phyloP scores from a whole-genome alignment of 139 green algal genomes.

The Eudorina sp. region DNA sequence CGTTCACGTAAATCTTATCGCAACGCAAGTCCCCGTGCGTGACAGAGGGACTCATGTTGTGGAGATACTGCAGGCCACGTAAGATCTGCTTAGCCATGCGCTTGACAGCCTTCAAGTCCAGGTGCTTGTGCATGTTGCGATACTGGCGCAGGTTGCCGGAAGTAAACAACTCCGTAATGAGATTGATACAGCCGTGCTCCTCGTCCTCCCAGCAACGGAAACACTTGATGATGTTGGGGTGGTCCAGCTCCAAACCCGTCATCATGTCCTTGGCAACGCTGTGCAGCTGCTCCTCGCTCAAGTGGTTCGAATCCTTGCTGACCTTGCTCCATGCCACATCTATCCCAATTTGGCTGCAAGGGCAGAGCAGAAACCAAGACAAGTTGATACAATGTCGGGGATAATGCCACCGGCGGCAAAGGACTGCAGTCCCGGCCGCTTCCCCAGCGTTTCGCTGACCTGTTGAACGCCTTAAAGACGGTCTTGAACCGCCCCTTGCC shows the following conservation, averaged over 20 bases:
- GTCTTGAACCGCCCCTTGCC: slow-evolving; percentile 89
- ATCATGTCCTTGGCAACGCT: slow-evolving; percentile 82
- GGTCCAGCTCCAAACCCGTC: slow-evolving; percentile 86
- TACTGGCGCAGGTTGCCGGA: slow-evolving; percentile 92
- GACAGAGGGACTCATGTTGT: slow-evolving; percentile 89
- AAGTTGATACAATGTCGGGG: background rate
- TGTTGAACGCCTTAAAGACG: slow-evolving; percentile 59
- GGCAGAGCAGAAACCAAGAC: background rate
- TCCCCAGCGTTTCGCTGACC: background rate
- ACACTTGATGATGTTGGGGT: slow-evolving; percentile 93
- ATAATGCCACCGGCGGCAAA: slow-evolving; percentile 5
- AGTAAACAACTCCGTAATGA: slow-evolving; percentile 97
- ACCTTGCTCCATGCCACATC: slow-evolving; percentile 96
- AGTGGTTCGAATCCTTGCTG: slow-evolving; percentile 62
- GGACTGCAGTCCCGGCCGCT: background rate
- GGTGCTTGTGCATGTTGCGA: slow-evolving; percentile 83
- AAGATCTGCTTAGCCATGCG: slow-evolving; percentile 92
- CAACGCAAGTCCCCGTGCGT: slow-evolving; percentile 97
- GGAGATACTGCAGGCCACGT: slow-evolving; percentile 90
- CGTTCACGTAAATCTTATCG: slow-evolving; percentile 96
- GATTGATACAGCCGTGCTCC: slow-evolving; percentile 85
- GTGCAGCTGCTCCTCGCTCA: slow-evolving; percentile 79
- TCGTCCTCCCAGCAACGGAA: slow-evolving; percentile 87
- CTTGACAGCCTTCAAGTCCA: slow-evolving; percentile 92
- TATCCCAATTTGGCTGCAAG: slow-evolving; percentile 77